Conservation (phyloP, 2,329 filamentous ascomycete species). For the Exophiala sideris region DNA sequence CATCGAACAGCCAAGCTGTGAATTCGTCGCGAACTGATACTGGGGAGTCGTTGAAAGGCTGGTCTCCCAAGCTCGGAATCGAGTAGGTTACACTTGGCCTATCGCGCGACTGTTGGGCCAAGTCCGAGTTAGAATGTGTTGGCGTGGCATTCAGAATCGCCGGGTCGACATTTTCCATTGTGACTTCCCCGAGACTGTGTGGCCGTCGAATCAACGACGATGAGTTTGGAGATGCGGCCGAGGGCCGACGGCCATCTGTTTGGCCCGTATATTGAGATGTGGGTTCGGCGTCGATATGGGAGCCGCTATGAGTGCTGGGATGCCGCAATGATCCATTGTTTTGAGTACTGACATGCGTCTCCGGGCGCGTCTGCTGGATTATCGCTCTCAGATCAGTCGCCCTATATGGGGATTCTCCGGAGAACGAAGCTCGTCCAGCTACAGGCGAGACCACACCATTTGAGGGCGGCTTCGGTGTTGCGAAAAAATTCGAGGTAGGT, state of each 20-base stretch:
- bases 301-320: background rate
- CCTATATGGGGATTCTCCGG: constrained; percentile 6
- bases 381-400: constrained; percentile 10
- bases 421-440: constrained; percentile 11
- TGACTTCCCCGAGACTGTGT: constrained; percentile 28
- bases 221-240: background rate
- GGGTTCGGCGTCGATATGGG: background rate
- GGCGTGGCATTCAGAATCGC: constrained; percentile 27
- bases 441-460: constrained; percentile 7
- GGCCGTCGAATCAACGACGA: constrained; percentile 21
- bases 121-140: background rate
- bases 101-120: constrained; percentile 33
- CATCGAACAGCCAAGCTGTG: constrained; percentile 78
- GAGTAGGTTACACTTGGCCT: constrained; percentile 47
- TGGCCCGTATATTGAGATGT: background rate
- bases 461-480: constrained; percentile 11
- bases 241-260: constrained; percentile 15
- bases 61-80: constrained; percentile 42
- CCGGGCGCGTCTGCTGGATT: constrained; percentile 4
- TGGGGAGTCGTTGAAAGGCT: constrained; percentile 36
- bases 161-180: constrained; percentile 29
- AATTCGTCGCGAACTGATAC: constrained; percentile 86
- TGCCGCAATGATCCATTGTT: background rate
- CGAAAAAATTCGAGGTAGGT: constrained; percentile 12
- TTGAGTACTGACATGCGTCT: constrained; percentile 20